Percentiles rank a stretch among this genome's conserved stretches.
Evolutionary conservation across 306 rosid species (phyloP).

Genomic region (Fragaria ananassa): DNA sequence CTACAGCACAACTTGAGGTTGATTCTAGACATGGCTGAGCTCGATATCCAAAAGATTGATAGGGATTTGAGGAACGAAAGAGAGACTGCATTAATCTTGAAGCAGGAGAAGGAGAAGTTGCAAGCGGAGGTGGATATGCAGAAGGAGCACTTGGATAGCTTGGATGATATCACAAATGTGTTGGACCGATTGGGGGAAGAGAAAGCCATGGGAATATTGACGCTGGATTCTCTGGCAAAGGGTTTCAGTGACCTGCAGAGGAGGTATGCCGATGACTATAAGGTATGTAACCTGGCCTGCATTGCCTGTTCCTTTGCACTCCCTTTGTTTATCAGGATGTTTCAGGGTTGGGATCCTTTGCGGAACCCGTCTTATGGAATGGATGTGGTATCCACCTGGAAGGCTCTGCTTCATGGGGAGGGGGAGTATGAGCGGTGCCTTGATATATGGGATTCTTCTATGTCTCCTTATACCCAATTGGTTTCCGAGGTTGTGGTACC

Average conservation of each 20-base stretch:
- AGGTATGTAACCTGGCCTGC: conserved; percentile 77
- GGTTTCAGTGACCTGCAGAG: conserved; percentile 54
- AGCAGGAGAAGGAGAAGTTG: conserved; percentile 67
- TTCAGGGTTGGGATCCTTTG: conserved; percentile 94
- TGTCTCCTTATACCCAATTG: conserved; percentile 67
- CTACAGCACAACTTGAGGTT: conserved; percentile 48
- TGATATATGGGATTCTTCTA: conserved; percentile 67
- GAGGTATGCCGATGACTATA: conserved; percentile 57
- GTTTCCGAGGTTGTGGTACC: conserved; percentile 86
- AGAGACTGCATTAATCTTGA: conserved; percentile 74
- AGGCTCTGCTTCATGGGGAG: conserved; percentile 60
- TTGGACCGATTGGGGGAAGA: conserved; percentile 57
- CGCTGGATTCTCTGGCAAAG: conserved; percentile 69
- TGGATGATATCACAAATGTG: conserved; percentile 52
- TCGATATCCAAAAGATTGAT: conserved; percentile 49
- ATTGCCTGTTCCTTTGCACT: conserved; percentile 82
- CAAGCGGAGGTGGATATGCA: conserved; percentile 51
- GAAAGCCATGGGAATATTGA: conserved; percentile 53
- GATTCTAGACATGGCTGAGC: conserved; percentile 49
- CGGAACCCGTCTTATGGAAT: conserved; percentile 66
- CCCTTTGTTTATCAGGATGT: conserved; percentile 72
- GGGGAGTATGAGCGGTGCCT: conserved; percentile 27
- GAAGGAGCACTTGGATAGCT: conserved; percentile 59
- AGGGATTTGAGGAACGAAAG: conserved; percentile 59
- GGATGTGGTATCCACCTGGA: conserved; percentile 69